Conservation (phyloP, 2,329 filamentous ascomycete species). For the Chaetomium strumarium region DNA sequence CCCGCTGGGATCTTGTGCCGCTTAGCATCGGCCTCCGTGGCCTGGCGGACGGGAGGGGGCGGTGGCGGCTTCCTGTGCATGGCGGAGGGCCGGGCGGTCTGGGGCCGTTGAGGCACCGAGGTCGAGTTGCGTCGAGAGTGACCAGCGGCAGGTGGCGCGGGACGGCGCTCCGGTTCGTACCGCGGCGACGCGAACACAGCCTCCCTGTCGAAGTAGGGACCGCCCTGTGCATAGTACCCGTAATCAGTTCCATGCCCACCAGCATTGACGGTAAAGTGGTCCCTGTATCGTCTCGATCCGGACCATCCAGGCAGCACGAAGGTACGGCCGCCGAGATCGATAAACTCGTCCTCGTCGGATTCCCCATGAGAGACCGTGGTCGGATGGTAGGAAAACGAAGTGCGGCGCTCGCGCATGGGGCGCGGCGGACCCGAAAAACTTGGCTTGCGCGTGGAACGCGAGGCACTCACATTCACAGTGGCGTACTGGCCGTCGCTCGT, state of each 20-base stretch:
- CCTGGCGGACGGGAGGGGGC: conserved; percentile 36
- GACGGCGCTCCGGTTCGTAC: conserved; percentile 37
- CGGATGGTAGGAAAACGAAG: conserved; percentile 54
- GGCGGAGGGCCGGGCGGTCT: conserved; percentile 44
- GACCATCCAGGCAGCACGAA: conserved; percentile 49
- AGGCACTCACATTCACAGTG: conserved; percentile 60
- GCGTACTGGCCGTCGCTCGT: conserved; percentile 58
- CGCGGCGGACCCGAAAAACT: conserved; percentile 42
- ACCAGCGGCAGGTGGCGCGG: conserved; percentile 30
- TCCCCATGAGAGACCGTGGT: conserved; percentile 54
- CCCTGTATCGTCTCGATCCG: conserved; percentile 38
- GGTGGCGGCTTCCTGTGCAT: conserved; percentile 35
- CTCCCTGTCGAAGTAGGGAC: conserved; percentile 35
- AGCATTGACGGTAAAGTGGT: conserved; percentile 40
- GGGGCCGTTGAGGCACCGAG: conserved; percentile 45
- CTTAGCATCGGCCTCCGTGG: conserved; percentile 55
- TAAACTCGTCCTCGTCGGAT: conserved; percentile 58
- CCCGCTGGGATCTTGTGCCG: conserved; percentile 74
- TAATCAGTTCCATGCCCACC: conserved; percentile 55
- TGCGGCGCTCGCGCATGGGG: conserved; percentile 48
- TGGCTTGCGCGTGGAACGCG: conserved; percentile 42
- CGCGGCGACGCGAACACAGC: conserved; percentile 39
- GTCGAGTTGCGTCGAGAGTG: conserved; percentile 45
- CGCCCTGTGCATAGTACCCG: conserved; percentile 50
- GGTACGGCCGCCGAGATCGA: conserved; percentile 48